Evolutionary conservation across 2,329 filamentous ascomycete genomes (phyloP).

Genomic region (Onygena corvina): DNA sequence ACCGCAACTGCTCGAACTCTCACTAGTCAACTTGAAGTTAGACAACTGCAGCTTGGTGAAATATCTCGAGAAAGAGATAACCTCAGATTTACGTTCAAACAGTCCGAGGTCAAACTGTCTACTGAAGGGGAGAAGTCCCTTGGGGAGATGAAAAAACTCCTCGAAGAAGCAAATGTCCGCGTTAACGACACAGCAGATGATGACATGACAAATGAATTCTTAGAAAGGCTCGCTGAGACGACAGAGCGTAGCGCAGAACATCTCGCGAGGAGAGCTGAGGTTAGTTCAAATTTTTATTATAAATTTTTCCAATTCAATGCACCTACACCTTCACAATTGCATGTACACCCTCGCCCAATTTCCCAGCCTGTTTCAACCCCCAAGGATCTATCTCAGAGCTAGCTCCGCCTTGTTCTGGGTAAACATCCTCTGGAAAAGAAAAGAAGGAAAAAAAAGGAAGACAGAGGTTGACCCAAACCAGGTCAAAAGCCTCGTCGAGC

Average conservation of each 20-base stretch:
- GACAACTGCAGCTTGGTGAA: slow-evolving; percentile 28
- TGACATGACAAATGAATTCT: slow-evolving; percentile 28
- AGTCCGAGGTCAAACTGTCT: slow-evolving; percentile 29
- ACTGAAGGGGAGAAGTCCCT: slow-evolving; percentile 32
- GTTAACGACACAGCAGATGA: slow-evolving; percentile 24
- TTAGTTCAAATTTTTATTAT: slow-evolving; percentile 19
- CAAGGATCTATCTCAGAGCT: slow-evolving; percentile 3
- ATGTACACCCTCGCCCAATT: background rate
- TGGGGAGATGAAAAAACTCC: slow-evolving; percentile 31
- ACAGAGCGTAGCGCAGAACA: slow-evolving; percentile 44
- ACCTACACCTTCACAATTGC: background rate
- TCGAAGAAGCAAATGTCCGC: slow-evolving; percentile 30
- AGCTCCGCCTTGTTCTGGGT: background rate
- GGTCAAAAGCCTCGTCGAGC: slow-evolving; percentile 14
- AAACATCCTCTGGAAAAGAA: slow-evolving; percentile 1
- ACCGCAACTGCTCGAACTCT: slow-evolving; percentile 27
- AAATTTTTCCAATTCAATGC: background rate
- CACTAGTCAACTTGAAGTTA: slow-evolving; percentile 31
- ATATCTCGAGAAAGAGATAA: slow-evolving; percentile 31
- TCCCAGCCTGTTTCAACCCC: background rate
- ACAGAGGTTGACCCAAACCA: slow-evolving; percentile 15
- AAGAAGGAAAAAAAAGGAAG: background rate
- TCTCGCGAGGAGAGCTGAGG: slow-evolving; percentile 34
- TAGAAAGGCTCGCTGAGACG: slow-evolving; percentile 39
- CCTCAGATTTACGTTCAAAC: slow-evolving; percentile 29